Percentiles rank a stretch among this genome's conserved stretches.
These are phyloP conservation scores for Epichloe typhina DNA, from an alignment of 2,329 filamentous ascomycete species.

Conservation along the genomic window DNA sequence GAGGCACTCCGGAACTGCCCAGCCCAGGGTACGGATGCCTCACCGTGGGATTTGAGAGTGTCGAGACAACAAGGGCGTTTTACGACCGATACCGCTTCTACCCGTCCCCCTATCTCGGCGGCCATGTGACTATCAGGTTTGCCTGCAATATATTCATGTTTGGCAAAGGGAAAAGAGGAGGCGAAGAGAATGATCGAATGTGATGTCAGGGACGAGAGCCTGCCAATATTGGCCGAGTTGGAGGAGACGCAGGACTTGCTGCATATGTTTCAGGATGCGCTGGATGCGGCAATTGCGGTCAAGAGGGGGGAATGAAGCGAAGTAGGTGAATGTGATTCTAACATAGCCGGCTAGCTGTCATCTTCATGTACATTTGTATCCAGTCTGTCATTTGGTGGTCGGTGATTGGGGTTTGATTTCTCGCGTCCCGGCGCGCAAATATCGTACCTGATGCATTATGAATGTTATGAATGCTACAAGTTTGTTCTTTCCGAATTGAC, in stretches of 20 bases:
- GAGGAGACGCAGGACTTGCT: slow-evolving; percentile 30
- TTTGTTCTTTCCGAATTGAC: not conserved
- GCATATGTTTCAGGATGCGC: slow-evolving; percentile 17
- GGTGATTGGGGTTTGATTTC: too few relatives aligned
- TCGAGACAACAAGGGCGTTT: slow-evolving; percentile 29
- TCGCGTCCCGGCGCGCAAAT: too few relatives aligned
- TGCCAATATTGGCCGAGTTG: slow-evolving; percentile 34
- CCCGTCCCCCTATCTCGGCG: slow-evolving; percentile 40
- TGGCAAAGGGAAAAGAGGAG: slow-evolving; percentile 23
- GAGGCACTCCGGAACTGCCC: slow-evolving; percentile 28
- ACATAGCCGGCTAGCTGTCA: too few relatives aligned
- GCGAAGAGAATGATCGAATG: slow-evolving; percentile 23
- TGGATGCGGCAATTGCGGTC: slow-evolving; percentile 7
- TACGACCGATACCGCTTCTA: slow-evolving; percentile 36
- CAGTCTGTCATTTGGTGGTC: too few relatives aligned
- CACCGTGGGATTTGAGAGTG: slow-evolving; percentile 33
- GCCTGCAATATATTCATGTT: slow-evolving; percentile 34
- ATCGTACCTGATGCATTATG: too few relatives aligned
- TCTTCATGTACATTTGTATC: too few relatives aligned
- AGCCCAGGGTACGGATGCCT: slow-evolving; percentile 42
- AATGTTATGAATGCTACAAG: too few relatives aligned
- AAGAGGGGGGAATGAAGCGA: slow-evolving; percentile 3
- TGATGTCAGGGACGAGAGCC: slow-evolving; percentile 24
- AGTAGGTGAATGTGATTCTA: not conserved
- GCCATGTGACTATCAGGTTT: slow-evolving; percentile 35